Evolutionary conservation across 257 asterid genomes (phyloP), one percentile per base, ranked within the genome.

Genomic region (Plantago elongata): DNA sequence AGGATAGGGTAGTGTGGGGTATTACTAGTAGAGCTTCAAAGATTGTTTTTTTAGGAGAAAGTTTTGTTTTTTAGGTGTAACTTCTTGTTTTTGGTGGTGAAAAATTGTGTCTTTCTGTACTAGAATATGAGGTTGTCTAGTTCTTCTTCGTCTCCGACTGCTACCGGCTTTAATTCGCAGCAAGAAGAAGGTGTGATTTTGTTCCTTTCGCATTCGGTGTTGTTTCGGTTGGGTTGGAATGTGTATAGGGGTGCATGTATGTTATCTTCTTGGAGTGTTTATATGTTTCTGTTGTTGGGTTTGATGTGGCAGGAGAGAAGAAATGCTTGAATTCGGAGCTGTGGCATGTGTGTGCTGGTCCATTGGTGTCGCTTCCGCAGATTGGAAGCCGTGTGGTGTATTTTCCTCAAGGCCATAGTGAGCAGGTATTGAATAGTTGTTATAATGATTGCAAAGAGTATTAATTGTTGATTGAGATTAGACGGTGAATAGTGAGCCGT

Each of bases 341-440:
- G 40, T 90, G 98, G 98, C 98, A 90, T 67, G 98, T 96, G 0
- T 90, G 98, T 60, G 98, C 98, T 8, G 98, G 98, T 43, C 98
- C 98, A 4, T 73, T 90, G 61, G 95, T 90, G 59, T 88, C 98
- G 3, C 94, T 90, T 60, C 98, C 98, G 4, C 87, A 79, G 54
- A 66, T 88, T 9, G 96, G 96, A 61, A 85, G 98, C 72, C 80
- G 97, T 16, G 94, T 89, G 8, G 94, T 86, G 69, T 89, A 89
- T 74, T 89, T 89, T 59, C 95, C 95, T 58, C 97, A 90, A 76
- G 97, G 97, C 62, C 97, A 90, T 42, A 90, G 96, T 61, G 96
- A 85, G 74, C 96, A 87, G 95, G 98, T 90, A 64, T 51, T 18
- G 29, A 22, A 54, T 38, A 17, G 7, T 62, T 40, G 13, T 42